Conservation (phyloP, 768 basidiomycete species). For the Fomitopsis serialis region DNA sequence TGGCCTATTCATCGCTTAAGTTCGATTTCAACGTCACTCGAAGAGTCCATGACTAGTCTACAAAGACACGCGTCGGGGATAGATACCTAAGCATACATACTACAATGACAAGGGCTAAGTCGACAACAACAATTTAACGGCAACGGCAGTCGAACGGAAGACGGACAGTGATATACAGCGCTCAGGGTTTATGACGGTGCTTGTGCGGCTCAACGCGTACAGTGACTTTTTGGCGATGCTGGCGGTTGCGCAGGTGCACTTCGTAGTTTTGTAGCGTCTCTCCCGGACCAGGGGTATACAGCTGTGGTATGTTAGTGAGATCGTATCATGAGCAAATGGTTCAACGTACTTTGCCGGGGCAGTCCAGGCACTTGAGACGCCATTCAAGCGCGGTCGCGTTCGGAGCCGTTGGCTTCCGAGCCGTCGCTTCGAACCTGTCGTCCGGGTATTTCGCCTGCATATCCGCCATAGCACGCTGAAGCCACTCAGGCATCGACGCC, state of each 20-base stretch:
- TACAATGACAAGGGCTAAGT: neutral
- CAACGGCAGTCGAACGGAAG: neutral
- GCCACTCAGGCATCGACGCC: slow-evolving; percentile 54
- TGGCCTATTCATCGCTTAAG: too few species aligned
- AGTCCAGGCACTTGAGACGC: slow-evolving; percentile 88
- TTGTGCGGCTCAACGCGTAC: slow-evolving; percentile 33
- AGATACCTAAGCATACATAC: neutral
- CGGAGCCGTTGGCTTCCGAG: slow-evolving; percentile 42
- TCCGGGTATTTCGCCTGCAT: slow-evolving; percentile 73
- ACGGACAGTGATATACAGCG: neutral
- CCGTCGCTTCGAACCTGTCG: slow-evolving; percentile 77
- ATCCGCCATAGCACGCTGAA: slow-evolving; percentile 55
- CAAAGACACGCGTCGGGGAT: too few species aligned
- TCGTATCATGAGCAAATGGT: neutral
- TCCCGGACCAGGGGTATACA: slow-evolving; percentile 88
- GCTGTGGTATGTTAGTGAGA: slow-evolving; percentile 33
- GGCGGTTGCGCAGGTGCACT: slow-evolving; percentile 84
- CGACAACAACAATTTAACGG: neutral
- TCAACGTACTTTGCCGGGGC: slow-evolving; percentile 81
- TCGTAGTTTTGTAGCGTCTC: slow-evolving; percentile 88
- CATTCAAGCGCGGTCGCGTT: slow-evolving; percentile 67
- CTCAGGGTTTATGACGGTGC: too few species aligned
- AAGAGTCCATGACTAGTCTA: too few species aligned
- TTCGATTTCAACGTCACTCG: too few species aligned
- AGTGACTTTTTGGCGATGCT: slow-evolving; percentile 71